phyloP scores from a whole-genome alignment of 352 stramenopile species.

The Phytophthora pini region DNA sequence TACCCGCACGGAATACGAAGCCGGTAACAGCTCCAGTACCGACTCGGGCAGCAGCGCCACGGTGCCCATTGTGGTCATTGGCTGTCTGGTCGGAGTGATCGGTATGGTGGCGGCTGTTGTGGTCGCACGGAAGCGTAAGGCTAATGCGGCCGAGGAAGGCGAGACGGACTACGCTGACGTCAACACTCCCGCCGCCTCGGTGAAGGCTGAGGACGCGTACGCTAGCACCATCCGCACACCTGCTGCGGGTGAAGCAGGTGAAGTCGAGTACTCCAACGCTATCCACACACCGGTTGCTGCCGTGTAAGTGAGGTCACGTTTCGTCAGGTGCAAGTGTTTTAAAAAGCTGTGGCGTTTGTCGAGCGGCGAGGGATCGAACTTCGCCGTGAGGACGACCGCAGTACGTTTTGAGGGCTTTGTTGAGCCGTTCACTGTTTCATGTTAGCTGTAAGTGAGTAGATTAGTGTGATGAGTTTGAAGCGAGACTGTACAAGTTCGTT shows the following conservation, averaged over 20 bases:
- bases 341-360: constrained; percentile 5
- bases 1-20: constrained; percentile 37
- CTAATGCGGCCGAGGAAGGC: constrained; percentile 12
- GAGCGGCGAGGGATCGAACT: constrained; percentile 27
- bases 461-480: constrained; percentile 21
- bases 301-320: constrained; percentile 16
- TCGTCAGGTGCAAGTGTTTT: constrained; percentile 6
- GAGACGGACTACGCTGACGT: constrained; percentile 38
- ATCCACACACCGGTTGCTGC: constrained; percentile 18
- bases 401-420: constrained; percentile 2
- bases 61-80: constrained; percentile 39
- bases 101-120: constrained; percentile 47
- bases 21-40: constrained; percentile 15
- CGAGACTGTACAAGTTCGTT: constrained; percentile 11
- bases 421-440: constrained; percentile 4
- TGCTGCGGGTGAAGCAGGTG: neutral
- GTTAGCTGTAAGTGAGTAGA: constrained; percentile 19
- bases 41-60: constrained; percentile 21
- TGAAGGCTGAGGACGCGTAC: constrained; percentile 12
- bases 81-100: constrained; percentile 50
- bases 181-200: constrained; percentile 24
- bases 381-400: neutral
- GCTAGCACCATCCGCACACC: constrained; percentile 6
- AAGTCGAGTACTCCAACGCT: constrained; percentile 24
- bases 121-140: constrained; percentile 50